Conservation (phyloP, 768 basidiomycete genomes). For the Suillus subalutaceus region DNA sequence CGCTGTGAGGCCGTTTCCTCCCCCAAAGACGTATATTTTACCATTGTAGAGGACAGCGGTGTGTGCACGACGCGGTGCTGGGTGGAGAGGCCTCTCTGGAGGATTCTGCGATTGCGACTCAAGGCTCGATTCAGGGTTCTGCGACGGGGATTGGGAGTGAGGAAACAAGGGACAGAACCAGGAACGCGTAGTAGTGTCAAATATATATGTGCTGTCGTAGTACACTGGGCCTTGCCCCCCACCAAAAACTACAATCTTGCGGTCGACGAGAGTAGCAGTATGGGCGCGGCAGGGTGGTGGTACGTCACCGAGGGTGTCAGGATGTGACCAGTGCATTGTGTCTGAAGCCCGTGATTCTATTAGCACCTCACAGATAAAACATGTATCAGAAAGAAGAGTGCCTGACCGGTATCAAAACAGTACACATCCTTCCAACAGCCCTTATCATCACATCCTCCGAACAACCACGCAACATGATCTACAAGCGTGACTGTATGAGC, state of each 20-base stretch:
- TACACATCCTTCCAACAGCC: constrained; percentile 76
- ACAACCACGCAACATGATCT: constrained; percentile 82
- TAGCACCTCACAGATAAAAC: constrained; percentile 4
- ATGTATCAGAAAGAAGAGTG: neutral
- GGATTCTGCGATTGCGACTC: constrained; percentile 3
- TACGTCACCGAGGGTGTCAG: constrained; percentile 73
- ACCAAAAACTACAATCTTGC: constrained; percentile 81
- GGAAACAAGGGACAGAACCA: constrained; percentile 58
- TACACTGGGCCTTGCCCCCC: constrained; percentile 85
- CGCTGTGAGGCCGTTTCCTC: constrained; percentile 91
- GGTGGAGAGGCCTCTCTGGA: constrained; percentile 29
- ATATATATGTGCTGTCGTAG: constrained; percentile 80
- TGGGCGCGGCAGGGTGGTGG: constrained; percentile 89
- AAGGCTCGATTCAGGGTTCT: neutral
- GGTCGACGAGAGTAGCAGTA: constrained; percentile 81
- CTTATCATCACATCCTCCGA: constrained; percentile 87
- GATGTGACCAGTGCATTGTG: constrained; percentile 87
- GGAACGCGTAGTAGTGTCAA: constrained; percentile 74
- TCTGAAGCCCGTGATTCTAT: constrained; percentile 44
- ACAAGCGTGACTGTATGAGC: constrained; percentile 86
- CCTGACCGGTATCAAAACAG: constrained; percentile 80
- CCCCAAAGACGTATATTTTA: constrained; percentile 87
- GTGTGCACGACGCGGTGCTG: constrained; percentile 83
- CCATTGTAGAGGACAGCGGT: constrained; percentile 74
- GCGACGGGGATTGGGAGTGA: constrained; percentile 11